A percentile compares a stretch with the other conserved stretches of the same genome.
phyloP scores from a whole-genome alignment of 805 yeast species.

The Candida chauliodis region DNA sequence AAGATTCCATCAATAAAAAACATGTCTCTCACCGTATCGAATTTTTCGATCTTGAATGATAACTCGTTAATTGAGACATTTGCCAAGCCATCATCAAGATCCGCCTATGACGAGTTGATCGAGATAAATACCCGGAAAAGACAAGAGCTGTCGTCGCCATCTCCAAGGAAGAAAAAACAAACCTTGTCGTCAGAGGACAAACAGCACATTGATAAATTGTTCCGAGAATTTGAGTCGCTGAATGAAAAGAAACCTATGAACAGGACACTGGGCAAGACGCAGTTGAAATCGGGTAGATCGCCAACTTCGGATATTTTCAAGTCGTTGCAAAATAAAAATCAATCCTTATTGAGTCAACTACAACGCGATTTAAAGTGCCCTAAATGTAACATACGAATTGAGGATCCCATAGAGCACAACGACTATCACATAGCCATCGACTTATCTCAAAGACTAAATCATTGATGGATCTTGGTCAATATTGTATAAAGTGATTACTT shows the following conservation, averaged over 20 bases:
- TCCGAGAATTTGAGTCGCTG: slow-evolving; percentile 15
- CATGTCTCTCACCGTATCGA: slow-evolving; percentile 50
- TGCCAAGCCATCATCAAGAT: slow-evolving; percentile 8
- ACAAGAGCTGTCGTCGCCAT: background rate
- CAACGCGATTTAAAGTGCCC: slow-evolving; percentile 21
- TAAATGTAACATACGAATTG: slow-evolving; percentile 22
- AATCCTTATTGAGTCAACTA: slow-evolving; percentile 15
- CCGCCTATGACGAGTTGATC: slow-evolving; percentile 9
- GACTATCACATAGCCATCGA: slow-evolving; percentile 55
- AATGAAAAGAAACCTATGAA: background rate
- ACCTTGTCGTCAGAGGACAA: slow-evolving; percentile 16
- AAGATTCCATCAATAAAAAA: slow-evolving; percentile 43
- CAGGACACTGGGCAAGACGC: background rate
- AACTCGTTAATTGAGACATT: slow-evolving; percentile 31
- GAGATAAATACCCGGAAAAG: slow-evolving; percentile 10
- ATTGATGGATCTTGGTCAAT: background rate
- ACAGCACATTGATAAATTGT: slow-evolving; percentile 26
- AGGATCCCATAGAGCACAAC: slow-evolving; percentile 44
- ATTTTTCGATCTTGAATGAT: slow-evolving; percentile 46
- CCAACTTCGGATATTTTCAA: slow-evolving; percentile 9
- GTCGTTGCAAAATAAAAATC: slow-evolving; percentile 8
- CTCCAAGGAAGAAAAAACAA: slow-evolving; percentile 1
- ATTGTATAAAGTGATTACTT: background rate
- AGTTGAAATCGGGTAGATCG: slow-evolving; percentile 1
- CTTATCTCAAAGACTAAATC: slow-evolving; percentile 42